Evolutionary conservation across 2,329 filamentous ascomycete species (phyloP).

Genomic region (Elsinoe ampelina): DNA sequence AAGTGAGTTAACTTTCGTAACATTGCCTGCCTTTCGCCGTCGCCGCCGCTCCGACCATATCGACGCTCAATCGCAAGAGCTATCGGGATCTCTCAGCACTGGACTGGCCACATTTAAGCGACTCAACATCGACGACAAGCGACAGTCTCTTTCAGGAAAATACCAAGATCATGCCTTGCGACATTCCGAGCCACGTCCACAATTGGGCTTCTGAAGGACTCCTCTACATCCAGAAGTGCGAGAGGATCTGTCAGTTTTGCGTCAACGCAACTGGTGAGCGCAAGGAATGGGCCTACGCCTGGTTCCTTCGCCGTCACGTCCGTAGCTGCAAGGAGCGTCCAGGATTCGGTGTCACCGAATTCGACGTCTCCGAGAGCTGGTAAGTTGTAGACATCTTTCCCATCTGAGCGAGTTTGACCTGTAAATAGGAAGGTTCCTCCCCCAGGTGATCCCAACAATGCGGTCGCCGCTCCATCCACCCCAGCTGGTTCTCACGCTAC

Average conservation of each 20-base stretch:
- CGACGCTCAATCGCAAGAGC: too few species aligned
- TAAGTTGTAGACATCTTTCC: slow-evolving; percentile 12
- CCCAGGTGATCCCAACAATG: neutral
- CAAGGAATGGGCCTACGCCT: slow-evolving; percentile 21
- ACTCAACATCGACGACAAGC: neutral
- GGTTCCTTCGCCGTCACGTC: slow-evolving; percentile 25
- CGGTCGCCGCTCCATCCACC: neutral
- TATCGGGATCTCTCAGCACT: too few species aligned
- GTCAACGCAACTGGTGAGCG: slow-evolving; percentile 15
- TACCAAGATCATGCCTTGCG: slow-evolving; percentile 20
- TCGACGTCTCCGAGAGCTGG: slow-evolving; percentile 19
- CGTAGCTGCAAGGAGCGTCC: slow-evolving; percentile 19
- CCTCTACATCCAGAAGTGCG: slow-evolving; percentile 23
- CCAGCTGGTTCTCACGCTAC: neutral
- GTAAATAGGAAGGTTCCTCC: neutral
- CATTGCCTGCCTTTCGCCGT: too few species aligned
- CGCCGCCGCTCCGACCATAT: too few species aligned
- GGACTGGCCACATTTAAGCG: too few species aligned
- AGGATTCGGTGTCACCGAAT: slow-evolving; percentile 14
- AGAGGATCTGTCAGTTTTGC: slow-evolving; percentile 23
- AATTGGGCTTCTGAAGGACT: slow-evolving; percentile 20
- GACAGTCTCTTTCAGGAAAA: neutral
- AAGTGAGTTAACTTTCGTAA: too few species aligned
- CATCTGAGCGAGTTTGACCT: too few species aligned
- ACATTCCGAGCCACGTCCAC: slow-evolving; percentile 21